Evolutionary conservation across 140 eudicot genomes (phyloP), one percentile per base, ranked within the genome.

Genomic region (Anethum foeniculum): DNA sequence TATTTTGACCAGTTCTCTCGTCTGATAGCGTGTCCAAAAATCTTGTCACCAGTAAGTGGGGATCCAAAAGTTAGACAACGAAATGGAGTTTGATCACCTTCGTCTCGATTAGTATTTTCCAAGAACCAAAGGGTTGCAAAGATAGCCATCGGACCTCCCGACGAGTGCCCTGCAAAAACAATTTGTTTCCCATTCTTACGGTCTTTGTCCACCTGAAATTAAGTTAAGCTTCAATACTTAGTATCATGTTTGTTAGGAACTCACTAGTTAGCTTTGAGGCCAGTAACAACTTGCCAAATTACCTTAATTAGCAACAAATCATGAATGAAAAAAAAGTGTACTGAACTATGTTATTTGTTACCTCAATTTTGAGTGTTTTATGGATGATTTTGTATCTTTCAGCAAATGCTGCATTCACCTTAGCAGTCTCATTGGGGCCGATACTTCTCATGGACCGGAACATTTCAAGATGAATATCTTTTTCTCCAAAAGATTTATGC

Each of bases 61-160:
- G 97, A 94, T 79, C 98, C 98, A 46, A 94, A 93, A 19, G 98
- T 94, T 4, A 91, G 47, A 36, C 98, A 94, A 81, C 30, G 84
- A 15, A 84, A 87, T 32, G 85, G 77, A 6, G 14, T 16, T 54
- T 23, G 38, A 15, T 52, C 69, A 2, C 21, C 36, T 27, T 23
- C 60, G 77, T 69, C 69, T 84, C 86, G 83, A 38, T 18, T 78
- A 83, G 80, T 82, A 75, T 85, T 81, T 60, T 93, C 97, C 72
- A 94, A 83, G 84, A 87, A 86, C 97, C 97, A 92, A 11, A 94
- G 89, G 77, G 98, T 84, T 43, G 93, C 92, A 60, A 93, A 82
- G 51, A 89, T 84, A 73, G 98, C 96, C 14, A 79, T 73, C 34
- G 96, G 85, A 19, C 91, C 98, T 28, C 94, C 97, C 0, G 85